Percentiles rank a stretch among this genome's conserved stretches.
Evolutionary conservation across 768 basidiomycete genomes (phyloP).

Genomic region (Mycena belliarum): DNA sequence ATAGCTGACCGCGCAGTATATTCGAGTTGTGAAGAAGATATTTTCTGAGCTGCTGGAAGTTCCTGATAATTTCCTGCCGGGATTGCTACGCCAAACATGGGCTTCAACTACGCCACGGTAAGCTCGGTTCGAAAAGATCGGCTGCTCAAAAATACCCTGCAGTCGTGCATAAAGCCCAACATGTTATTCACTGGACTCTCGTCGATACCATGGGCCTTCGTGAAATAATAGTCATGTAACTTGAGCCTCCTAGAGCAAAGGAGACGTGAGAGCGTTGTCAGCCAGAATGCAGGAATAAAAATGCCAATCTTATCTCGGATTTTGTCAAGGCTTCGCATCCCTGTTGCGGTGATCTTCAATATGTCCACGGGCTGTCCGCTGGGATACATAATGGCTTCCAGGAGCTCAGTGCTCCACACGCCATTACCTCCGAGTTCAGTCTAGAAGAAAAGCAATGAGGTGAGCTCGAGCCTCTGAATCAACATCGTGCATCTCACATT

Average conservation of each 20-base stretch:
- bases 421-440: neutral
- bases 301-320: neutral
- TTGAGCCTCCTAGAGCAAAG: neutral
- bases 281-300: neutral
- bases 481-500: neutral
- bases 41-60: neutral
- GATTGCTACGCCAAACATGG: neutral
- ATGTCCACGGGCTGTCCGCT: neutral
- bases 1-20: neutral
- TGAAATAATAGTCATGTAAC: neutral
- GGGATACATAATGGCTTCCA: neutral
- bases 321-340: neutral
- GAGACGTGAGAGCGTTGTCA: neutral
- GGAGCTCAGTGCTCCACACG: neutral
- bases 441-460: neutral
- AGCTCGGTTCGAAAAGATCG: neutral
- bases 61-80: neutral
- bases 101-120: neutral
- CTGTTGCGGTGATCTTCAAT: neutral
- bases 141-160: neutral
- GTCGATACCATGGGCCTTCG: neutral
- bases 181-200: neutral
- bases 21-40: neutral
- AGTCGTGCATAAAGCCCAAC: neutral
- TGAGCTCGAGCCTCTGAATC: too few species aligned